Evolutionary conservation across 139 green algal genomes (phyloP), one percentile per base, ranked within the genome.

Genomic region (Asterochloris sp.): DNA sequence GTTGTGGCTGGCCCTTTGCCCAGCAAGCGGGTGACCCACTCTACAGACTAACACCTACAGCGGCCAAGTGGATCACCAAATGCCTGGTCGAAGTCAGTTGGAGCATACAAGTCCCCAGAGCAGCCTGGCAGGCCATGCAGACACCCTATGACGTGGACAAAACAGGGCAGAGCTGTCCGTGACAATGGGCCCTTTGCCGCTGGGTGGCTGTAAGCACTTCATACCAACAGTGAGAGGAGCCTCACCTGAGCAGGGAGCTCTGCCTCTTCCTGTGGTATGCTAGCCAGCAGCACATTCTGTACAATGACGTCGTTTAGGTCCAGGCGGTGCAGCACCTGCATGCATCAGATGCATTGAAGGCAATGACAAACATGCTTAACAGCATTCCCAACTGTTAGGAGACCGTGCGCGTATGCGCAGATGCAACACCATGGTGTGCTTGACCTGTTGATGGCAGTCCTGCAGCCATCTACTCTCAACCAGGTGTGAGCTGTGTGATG

Each of bases 221-320:
- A 6, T 2, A 54, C 38, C 38, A 54, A 54, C 38, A 6, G 6
- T 2, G 6, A 54, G 38, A 54, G 38, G 0, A 21, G 26, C 68
- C 78, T 69, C 16, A 28, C 66, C 54, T 29, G 63, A 24, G 63
- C 19, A 61, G 69, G 61, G 66, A 73, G 63, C 64, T 62, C 62
- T 62, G 26, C 21, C 67, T 79, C 28, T 78, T 73, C 28, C 82
- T 71, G 76, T 68, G 17, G 89, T 82, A 86, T 89, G 69, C 88
- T 86, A 23, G 92, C 91, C 62, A 98, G 83, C 84, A 98, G 88
- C 38, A 96, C 89, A 60, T 88, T 88, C 77, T 96, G 91, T 62
- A 92, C 87, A 14, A 90, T 93, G 66, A 85, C 78, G 62, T 93
- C 85, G 38, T 79, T 85, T 10, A 96, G 66, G 69, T 94, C 89